phyloP scores from a whole-genome alignment of 192 early-diverging fungal species.

The Coemansia sp. region DNA sequence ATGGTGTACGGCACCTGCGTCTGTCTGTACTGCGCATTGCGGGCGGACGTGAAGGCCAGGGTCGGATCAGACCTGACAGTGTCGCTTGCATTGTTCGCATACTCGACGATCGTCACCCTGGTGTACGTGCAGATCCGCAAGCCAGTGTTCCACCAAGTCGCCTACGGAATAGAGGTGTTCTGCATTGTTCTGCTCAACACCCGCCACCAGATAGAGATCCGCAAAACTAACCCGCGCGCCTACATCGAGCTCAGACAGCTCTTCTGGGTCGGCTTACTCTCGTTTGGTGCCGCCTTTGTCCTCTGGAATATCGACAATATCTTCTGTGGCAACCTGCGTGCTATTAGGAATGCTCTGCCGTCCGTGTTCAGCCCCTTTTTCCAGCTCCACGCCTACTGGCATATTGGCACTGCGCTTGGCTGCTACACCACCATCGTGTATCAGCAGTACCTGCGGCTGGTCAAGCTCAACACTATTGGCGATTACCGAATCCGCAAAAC shows the following conservation, averaged over 20 bases:
- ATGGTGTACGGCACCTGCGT: slow-evolving; percentile 67
- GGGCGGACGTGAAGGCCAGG: slow-evolving; percentile 41
- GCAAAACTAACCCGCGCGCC: slow-evolving; percentile 40
- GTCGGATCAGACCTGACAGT: slow-evolving; percentile 42
- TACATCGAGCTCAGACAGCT: slow-evolving; percentile 41
- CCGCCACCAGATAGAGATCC: slow-evolving; percentile 43
- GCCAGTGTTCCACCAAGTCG: slow-evolving; percentile 72
- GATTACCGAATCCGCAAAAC: slow-evolving; percentile 38
- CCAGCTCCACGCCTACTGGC: slow-evolving; percentile 70
- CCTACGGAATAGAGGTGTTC: slow-evolving; percentile 60
- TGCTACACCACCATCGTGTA: slow-evolving; percentile 59
- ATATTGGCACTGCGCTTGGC: slow-evolving; percentile 62
- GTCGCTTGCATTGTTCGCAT: slow-evolving; percentile 55
- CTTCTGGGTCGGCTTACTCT: slow-evolving; percentile 33
- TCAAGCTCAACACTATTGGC: slow-evolving; percentile 49
- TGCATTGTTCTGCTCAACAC: slow-evolving; percentile 53
- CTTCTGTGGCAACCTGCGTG: slow-evolving; percentile 62
- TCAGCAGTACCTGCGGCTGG: slow-evolving; percentile 59
- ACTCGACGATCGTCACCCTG: slow-evolving; percentile 57
- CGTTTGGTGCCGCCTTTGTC: slow-evolving; percentile 60
- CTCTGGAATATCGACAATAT: slow-evolving; percentile 83
- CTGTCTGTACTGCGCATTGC: slow-evolving; percentile 57
- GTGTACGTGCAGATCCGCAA: slow-evolving; percentile 66
- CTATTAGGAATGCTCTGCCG: slow-evolving; percentile 50
- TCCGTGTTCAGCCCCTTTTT: slow-evolving; percentile 56